Percentiles rank a stretch among this genome's conserved stretches.
These are phyloP conservation scores for button mushroom (Agaricus bisporus) DNA, from an alignment of 768 basidiomycete genomes.

Conservation along the genomic window DNA sequence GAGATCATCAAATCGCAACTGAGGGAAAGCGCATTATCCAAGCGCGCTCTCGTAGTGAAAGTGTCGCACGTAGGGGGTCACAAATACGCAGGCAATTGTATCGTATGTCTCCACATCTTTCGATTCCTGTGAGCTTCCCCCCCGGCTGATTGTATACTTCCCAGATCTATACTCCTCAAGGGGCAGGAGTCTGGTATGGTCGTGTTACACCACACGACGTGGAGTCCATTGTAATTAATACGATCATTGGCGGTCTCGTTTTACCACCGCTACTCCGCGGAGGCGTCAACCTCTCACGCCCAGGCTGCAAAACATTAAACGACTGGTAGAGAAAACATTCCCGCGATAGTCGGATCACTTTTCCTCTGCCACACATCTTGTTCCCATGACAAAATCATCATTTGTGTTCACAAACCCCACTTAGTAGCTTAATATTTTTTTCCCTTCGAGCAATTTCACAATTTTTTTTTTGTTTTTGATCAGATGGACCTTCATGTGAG, in stretches of 20 bases:
- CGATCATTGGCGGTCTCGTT: slow-evolving; percentile 78
- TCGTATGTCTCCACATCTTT: slow-evolving; percentile 54
- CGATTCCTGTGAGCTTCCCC: neutral
- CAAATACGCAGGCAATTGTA: slow-evolving; percentile 86
- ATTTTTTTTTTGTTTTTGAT: no score
- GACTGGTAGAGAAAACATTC: slow-evolving; percentile 51
- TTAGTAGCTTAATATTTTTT: no score
- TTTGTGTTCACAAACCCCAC: no score
- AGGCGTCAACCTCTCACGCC: slow-evolving; percentile 71
- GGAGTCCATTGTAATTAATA: slow-evolving; percentile 79
- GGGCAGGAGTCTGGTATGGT: slow-evolving; percentile 89
- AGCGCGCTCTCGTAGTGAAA: slow-evolving; percentile 76
- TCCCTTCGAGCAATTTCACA: no score
- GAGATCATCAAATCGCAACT: slow-evolving; percentile 45
- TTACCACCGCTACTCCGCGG: slow-evolving; percentile 83
- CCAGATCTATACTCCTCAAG: slow-evolving; percentile 83
- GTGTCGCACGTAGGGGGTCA: slow-evolving; percentile 93
- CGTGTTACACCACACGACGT: slow-evolving; percentile 89
- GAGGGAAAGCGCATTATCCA: slow-evolving; percentile 46
- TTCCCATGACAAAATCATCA: no score
- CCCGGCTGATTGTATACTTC: slow-evolving; percentile 3
- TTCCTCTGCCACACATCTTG: neutral
- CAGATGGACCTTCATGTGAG: no score
- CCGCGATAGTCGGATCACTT: neutral
- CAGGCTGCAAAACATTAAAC: slow-evolving; percentile 60